These are phyloP conservation scores for Coprinopsis marcescibilis DNA, from an alignment of 768 basidiomycete genomes.

Conservation along the genomic window DNA sequence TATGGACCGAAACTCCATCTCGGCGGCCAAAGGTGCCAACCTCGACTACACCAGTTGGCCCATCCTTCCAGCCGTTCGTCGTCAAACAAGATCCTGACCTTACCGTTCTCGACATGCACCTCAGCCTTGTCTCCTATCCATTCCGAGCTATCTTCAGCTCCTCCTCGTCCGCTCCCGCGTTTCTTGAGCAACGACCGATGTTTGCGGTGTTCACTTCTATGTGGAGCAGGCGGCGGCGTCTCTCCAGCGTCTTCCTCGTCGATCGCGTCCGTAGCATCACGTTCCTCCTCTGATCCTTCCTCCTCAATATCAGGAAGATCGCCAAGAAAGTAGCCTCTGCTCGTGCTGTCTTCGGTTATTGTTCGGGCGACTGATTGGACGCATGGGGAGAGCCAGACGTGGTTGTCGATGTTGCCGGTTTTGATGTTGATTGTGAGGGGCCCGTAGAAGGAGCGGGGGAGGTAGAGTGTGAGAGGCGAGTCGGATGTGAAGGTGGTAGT, in stretches of 20 bases:
- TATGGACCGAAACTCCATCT: too few species aligned
- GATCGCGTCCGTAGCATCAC: not conserved
- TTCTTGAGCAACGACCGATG: not conserved
- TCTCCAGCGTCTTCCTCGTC: not conserved
- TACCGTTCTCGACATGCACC: constrained; percentile 11
- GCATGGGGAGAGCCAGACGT: constrained; percentile 2
- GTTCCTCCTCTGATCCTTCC: not conserved
- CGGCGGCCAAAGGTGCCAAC: too few species aligned
- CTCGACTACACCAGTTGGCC: not conserved
- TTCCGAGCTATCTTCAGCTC: not conserved
- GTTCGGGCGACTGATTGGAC: not conserved
- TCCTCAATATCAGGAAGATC: constrained; percentile 3
- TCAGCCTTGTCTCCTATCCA: constrained; percentile 12
- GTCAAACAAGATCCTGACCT: constrained; percentile 8
- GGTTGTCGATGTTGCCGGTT: constrained; percentile 5
- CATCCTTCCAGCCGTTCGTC: constrained; percentile 7
- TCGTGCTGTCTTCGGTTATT: constrained; percentile 1
- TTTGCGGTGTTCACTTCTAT: not conserved
- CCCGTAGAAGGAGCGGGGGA: constrained; percentile 5
- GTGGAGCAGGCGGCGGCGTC: not conserved
- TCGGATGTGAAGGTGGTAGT: not conserved
- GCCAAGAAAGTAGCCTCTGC: constrained; percentile 5
- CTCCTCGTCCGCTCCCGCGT: not conserved
- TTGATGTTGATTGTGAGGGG: not conserved
- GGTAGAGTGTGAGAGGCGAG: constrained; percentile 3